Conservation (phyloP, 2,329 filamentous ascomycete species). For the Cladorrhinum sp. region DNA sequence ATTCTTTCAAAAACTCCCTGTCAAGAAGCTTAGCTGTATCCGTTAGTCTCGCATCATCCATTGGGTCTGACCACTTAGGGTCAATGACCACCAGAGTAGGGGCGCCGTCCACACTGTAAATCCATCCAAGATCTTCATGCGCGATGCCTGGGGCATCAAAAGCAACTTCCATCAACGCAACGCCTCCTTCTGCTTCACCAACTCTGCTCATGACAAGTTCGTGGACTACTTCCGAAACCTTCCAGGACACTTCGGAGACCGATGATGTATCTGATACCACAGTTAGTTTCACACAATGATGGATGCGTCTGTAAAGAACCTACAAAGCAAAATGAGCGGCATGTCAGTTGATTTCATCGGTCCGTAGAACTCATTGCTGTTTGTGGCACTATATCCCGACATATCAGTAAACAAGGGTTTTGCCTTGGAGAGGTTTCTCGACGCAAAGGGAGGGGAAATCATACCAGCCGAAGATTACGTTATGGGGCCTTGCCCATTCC, state of each 20-base stretch:
- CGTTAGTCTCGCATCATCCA: constrained; percentile 44
- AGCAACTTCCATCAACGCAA: constrained; percentile 53
- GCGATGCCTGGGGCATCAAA: constrained; percentile 58
- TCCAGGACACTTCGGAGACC: neutral
- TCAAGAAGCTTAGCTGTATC: constrained; percentile 50
- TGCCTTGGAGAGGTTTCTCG: no score
- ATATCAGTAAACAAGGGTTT: neutral
- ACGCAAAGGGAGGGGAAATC: no score
- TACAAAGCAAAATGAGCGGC: neutral
- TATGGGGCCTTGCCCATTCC: neutral
- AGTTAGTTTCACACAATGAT: neutral
- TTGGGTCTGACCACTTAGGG: constrained; percentile 47
- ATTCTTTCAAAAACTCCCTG: constrained; percentile 49
- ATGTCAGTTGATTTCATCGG: neutral
- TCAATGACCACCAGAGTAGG: constrained; percentile 59
- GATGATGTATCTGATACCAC: constrained; percentile 39
- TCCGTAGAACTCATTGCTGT: neutral
- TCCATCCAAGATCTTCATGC: constrained; percentile 45
- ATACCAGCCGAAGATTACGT: neutral
- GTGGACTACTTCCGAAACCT: constrained; percentile 36
- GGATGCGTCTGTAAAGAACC: neutral
- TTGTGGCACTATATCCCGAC: neutral
- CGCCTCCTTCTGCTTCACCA: constrained; percentile 55
- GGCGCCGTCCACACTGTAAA: constrained; percentile 57
- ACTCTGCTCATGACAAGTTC: constrained; percentile 49